Evolutionary conservation across 306 rosid species (phyloP).

Genomic region (Quercus cerris): DNA sequence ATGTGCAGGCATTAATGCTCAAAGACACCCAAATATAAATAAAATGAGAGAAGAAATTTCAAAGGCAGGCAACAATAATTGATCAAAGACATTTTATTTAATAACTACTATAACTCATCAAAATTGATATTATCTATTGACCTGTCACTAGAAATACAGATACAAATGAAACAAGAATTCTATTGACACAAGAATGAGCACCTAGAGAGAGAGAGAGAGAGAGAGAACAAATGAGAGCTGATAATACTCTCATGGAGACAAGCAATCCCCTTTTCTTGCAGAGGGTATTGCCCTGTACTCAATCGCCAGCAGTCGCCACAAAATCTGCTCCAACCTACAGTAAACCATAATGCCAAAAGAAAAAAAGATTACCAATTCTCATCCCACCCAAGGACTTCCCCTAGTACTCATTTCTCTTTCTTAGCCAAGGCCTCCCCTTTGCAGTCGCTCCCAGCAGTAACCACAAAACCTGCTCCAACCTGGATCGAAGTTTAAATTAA

Average conservation of each 20-base stretch:
- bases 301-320: constrained; percentile 23
- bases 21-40: too few relatives aligned
- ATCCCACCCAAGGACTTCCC: constrained; percentile 6
- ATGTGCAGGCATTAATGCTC: too few relatives aligned
- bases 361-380: constrained; percentile 2
- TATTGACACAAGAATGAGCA: background rate
- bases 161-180: too few relatives aligned
- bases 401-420: constrained; percentile 53
- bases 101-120: background rate
- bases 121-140: background rate
- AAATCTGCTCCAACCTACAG: constrained; percentile 37
- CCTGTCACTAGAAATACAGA: background rate
- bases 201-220: background rate
- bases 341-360: constrained; percentile 5
- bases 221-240: background rate
- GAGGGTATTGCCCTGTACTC: constrained; percentile 16
- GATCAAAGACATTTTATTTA: background rate
- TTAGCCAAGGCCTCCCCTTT: constrained; percentile 94
- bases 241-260: background rate
- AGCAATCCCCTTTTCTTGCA: constrained; percentile 19
- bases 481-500: constrained; percentile 26
- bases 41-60: background rate
- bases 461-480: constrained; percentile 95
- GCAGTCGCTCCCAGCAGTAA: constrained; percentile 78
- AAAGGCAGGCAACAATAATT: background rate